These are phyloP conservation scores for Didymosphaeria variabile DNA, from an alignment of 2,329 filamentous ascomycete species.

Conservation along the genomic window DNA sequence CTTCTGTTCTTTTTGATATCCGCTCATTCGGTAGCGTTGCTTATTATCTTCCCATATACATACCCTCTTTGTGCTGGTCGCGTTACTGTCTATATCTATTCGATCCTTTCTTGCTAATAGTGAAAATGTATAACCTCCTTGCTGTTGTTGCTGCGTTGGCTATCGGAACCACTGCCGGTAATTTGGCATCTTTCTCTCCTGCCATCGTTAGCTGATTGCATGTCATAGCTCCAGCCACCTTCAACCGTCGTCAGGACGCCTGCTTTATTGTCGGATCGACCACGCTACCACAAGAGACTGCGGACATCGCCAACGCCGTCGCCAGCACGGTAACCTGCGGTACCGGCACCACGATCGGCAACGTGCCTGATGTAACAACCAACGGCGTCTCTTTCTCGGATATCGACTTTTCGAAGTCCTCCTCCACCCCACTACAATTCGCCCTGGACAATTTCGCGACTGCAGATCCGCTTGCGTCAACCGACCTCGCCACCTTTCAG, in stretches of 20 bases:
- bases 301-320: slow-evolving; percentile 55
- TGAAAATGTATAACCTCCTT: slow-evolving; percentile 6
- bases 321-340: slow-evolving; percentile 61
- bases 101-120: background rate
- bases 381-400: slow-evolving; percentile 61
- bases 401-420: slow-evolving; percentile 65
- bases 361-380: slow-evolving; percentile 66
- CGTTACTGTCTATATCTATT: slow-evolving; percentile 7
- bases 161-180: slow-evolving; percentile 7
- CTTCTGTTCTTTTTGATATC: background rate
- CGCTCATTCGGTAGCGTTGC: slow-evolving; percentile 11
- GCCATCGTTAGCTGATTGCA: background rate
- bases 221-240: slow-evolving; percentile 7
- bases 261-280: slow-evolving; percentile 66
- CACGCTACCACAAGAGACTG: slow-evolving; percentile 62
- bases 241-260: slow-evolving; percentile 32
- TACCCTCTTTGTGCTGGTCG: slow-evolving; percentile 11
- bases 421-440: slow-evolving; percentile 62
- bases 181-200: background rate
- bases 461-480: slow-evolving; percentile 57
- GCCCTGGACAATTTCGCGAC: slow-evolving; percentile 65
- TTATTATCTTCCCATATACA: slow-evolving; percentile 9
- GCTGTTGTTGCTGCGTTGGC: slow-evolving; percentile 11
- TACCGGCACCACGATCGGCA: slow-evolving; percentile 59
- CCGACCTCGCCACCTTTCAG: slow-evolving; percentile 63